Conservation (phyloP, 2,329 filamentous ascomycete genomes). For the Sphaerulina populicola region DNA sequence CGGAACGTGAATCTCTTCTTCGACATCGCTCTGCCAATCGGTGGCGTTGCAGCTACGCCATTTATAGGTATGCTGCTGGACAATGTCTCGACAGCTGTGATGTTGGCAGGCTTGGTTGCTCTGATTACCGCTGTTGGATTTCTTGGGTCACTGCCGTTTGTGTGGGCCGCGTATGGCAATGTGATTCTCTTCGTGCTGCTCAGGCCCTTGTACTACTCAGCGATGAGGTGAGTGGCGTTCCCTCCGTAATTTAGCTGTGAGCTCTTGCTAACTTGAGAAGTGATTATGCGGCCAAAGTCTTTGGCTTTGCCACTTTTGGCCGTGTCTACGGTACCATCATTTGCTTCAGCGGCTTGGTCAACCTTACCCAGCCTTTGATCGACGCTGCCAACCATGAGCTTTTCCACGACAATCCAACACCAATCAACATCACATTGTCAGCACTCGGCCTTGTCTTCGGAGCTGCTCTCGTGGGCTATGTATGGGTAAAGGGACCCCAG, state of each 20-base stretch:
- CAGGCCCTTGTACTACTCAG: conserved; percentile 81
- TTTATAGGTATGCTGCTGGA: conserved; percentile 78
- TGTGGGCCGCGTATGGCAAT: conserved; percentile 66
- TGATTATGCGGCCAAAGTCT: conserved; percentile 84
- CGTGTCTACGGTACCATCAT: conserved; percentile 87
- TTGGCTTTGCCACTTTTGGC: conserved; percentile 87
- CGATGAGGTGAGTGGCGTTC: conserved; percentile 49
- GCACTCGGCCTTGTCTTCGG: conserved; percentile 57
- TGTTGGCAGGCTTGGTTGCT: conserved; percentile 61
- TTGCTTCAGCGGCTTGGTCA: conserved; percentile 71
- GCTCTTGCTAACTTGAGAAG: conserved; percentile 9
- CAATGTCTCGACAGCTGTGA: conserved; percentile 60
- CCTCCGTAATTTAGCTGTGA: neutral
- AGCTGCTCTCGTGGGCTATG: conserved; percentile 57
- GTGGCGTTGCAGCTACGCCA: conserved; percentile 73
- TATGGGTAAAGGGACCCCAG: conserved; percentile 34
- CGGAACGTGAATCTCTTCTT: conserved; percentile 72
- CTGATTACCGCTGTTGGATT: conserved; percentile 66
- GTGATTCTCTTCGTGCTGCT: conserved; percentile 73
- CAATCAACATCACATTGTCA: conserved; percentile 65
- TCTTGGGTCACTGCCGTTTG: conserved; percentile 64
- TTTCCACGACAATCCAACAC: conserved; percentile 64
- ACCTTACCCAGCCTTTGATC: conserved; percentile 71
- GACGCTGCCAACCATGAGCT: conserved; percentile 67
- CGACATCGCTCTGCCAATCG: conserved; percentile 69